Evolutionary conservation across 352 stramenopile species (phyloP).

Genomic region (Phytophthora nicotianae): DNA sequence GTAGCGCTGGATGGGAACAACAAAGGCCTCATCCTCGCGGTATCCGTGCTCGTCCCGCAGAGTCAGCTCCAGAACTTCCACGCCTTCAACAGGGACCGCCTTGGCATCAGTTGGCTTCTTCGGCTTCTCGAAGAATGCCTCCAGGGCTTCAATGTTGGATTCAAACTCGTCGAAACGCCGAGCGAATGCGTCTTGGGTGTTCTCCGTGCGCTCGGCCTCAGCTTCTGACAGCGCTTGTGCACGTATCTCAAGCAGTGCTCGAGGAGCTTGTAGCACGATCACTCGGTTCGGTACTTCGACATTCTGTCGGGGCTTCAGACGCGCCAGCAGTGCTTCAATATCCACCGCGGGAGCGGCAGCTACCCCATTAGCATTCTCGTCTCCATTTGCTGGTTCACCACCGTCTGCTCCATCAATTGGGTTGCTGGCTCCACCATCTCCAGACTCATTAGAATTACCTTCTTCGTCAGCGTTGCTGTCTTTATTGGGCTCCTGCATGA

Average conservation of each 20-base stretch:
- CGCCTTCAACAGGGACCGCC: slow-evolving; percentile 19
- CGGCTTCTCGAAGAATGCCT: slow-evolving; percentile 69
- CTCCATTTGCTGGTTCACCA: slow-evolving; percentile 14
- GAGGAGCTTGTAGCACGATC: slow-evolving; percentile 59
- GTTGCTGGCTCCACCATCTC: slow-evolving; percentile 29
- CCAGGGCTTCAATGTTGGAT: slow-evolving; percentile 51
- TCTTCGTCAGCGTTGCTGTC: slow-evolving; percentile 17
- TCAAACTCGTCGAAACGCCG: slow-evolving; percentile 55
- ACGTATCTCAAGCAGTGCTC: slow-evolving; percentile 54
- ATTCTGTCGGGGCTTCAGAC: slow-evolving; percentile 42
- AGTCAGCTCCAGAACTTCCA: slow-evolving; percentile 77
- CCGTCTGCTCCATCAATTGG: slow-evolving; percentile 26
- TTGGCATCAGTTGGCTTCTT: slow-evolving; percentile 15
- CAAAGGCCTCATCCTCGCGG: slow-evolving; percentile 42
- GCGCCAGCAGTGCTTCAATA: slow-evolving; percentile 48
- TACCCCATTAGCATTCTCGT: slow-evolving; percentile 15
- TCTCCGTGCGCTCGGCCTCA: slow-evolving; percentile 57
- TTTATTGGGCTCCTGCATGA: slow-evolving; percentile 28
- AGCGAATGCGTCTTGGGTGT: slow-evolving; percentile 66
- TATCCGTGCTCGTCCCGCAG: slow-evolving; percentile 55
- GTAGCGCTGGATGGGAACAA: slow-evolving; percentile 66
- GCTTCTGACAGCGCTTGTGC: slow-evolving; percentile 63
- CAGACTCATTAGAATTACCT: slow-evolving; percentile 16
- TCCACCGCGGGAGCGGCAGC: slow-evolving; percentile 29
- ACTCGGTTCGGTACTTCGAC: slow-evolving; percentile 73